phyloP scores from a whole-genome alignment of 768 basidiomycete species.

The Tylopilus rubrobrunneus region DNA sequence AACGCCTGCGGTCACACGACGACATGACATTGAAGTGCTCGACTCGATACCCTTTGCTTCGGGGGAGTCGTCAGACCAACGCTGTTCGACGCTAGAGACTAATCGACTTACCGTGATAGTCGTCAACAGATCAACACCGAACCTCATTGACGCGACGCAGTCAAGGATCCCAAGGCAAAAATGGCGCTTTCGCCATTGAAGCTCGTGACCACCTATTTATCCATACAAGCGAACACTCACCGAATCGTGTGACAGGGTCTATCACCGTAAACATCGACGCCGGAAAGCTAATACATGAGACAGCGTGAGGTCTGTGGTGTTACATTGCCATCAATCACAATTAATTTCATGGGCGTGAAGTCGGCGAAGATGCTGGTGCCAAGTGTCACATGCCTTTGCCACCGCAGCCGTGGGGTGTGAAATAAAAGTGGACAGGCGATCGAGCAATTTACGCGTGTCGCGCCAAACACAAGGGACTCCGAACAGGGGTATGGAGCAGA shows the following conservation, averaged over 20 bases:
- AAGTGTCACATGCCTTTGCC: background rate
- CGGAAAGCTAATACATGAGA: background rate
- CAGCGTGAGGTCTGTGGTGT: background rate
- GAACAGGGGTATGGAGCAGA: background rate
- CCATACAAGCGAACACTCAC: background rate
- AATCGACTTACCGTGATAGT: background rate
- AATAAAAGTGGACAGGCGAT: background rate
- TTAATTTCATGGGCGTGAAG: background rate
- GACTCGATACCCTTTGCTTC: background rate
- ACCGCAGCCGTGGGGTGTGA: background rate
- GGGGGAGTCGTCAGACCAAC: background rate
- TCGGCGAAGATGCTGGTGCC: background rate
- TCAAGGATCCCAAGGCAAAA: background rate
- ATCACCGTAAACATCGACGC: background rate
- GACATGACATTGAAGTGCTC: background rate
- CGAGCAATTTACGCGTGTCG: background rate
- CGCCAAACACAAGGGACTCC: background rate
- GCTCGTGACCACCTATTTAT: background rate
- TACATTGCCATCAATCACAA: constrained; percentile 2
- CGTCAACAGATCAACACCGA: background rate
- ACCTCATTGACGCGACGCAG: no score
- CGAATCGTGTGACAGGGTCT: background rate
- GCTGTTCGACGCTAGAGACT: background rate
- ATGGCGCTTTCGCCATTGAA: background rate
- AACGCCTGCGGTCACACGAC: background rate